Base-by-base conservation (phyloP, 305 asterid species). In the Lippia alba region DNA sequence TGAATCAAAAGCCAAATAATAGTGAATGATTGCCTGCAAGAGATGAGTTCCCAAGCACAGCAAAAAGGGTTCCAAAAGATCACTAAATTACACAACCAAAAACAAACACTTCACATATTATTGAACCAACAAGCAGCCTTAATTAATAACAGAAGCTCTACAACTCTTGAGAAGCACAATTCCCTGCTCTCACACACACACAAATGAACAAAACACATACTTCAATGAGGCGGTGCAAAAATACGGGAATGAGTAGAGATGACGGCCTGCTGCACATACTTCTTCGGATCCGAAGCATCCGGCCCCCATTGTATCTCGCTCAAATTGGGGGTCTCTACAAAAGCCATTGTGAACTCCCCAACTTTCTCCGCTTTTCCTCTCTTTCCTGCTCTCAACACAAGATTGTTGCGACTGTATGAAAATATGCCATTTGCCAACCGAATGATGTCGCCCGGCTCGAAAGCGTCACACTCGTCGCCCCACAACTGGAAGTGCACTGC, bases 401-500 rank as follows among this genome's bases (percentile, higher is more conserved):
- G 77, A 65, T 49, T 67, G 69, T 78, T 83, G 32, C 84, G 72
- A 51, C 46, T 76, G 82, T 77, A 87, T 1, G 94, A 91, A 62
- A 89, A 87, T 64, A 89, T 84, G 50, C 90, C 93, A 18, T 83
- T 82, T 2, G 57, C 45, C 58, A 89, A 59, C 20, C 61, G 51
- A 6, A 89, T 18, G 19, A 89, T 84, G 66, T 91, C 94, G 1
- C 94, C 89, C 0, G 91, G 76, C 71, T 82, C 76, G 41, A 89
- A 89, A 0, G 85, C 84, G 3, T 86, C 86, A 49, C 96, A 89
- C 78, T 91, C 91, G 34, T 83, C 92, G 0, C 88, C 91, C 89
- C 92, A 87, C 48, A 87, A 58, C 76, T 88, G 90, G 64, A 92
- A 86, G 80, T 92, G 96, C 49, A 89, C 94, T 0, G 97, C 87